Base-by-base conservation (phyloP, 2,329 filamentous ascomycete species). In the Fusarium sp. region DNA sequence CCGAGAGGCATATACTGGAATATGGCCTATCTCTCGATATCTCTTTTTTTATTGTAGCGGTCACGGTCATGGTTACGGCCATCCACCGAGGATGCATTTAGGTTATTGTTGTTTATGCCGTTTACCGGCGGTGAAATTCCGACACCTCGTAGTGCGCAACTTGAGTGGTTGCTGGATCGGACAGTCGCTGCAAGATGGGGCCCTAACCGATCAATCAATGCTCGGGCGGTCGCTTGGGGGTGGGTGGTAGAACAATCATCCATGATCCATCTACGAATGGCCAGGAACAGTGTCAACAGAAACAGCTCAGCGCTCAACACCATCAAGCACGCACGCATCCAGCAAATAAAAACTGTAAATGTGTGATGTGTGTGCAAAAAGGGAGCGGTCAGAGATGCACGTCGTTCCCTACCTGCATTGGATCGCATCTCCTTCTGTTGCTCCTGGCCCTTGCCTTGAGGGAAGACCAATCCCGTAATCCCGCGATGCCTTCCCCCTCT, bases 371-470 rank as follows among this genome's bases (percentile, higher is more conserved):
- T 64, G 49, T 51, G 22, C 22, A 20, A 56, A 20, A 56, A 67
- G 64, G 58, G 50, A 58, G 64, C 64, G 64, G 64, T 67, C 64
- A 67, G 51, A 56, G 48, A 62, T 59, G 64, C 63, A 59, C 26
- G 60, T 48, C 63, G 43, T 57, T 41, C 45, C 45, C 30, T 49
- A 43, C 61, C 62, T 65, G 47, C 60, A 65, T 65, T 60, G 54
- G 54, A 65, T 63, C 44, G 61, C 54, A 65, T 65, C 45, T 61
- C 56, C 10, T 37, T 19, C 40, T 47, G 45, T n/a, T 56, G 26
- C 22, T 63, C 40, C 32, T 51, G 40, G 59, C 58, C 40, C 46
- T 48, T 47, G 20, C 61, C 39, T 58, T 20, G n/a, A 32, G 40
- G 17, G 15, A 51, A 35, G n/a, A 45, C 46, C 60, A 44, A 65